These are phyloP conservation scores for Wickerhamiella parazyma DNA, from an alignment of 805 yeast species.

Conservation along the genomic window DNA sequence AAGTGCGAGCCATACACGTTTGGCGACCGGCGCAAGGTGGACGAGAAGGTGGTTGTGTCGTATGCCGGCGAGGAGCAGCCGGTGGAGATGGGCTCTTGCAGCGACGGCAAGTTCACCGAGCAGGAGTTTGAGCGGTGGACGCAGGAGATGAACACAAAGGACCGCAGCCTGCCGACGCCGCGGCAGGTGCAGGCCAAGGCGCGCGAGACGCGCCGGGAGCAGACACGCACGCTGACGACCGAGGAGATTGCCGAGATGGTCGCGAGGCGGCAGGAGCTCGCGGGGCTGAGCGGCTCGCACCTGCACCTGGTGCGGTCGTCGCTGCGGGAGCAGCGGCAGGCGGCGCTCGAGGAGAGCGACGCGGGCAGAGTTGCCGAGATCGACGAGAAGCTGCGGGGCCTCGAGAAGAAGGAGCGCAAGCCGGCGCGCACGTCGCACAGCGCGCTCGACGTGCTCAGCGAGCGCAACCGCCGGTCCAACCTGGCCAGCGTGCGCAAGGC, in stretches of 20 bases:
- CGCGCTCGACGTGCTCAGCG: constrained; percentile 41
- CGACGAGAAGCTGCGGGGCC: constrained; percentile 23
- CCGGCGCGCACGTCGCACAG: not conserved
- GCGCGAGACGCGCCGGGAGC: constrained; percentile 47
- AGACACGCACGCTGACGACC: constrained; percentile 52
- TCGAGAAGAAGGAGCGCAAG: constrained; percentile 11
- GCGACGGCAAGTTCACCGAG: constrained; percentile 58
- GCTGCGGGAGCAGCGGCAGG: constrained; percentile 57
- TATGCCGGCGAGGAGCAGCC: constrained; percentile 66
- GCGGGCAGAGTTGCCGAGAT: constrained; percentile 23
- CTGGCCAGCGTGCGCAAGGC: constrained; percentile 66
- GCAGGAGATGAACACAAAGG: constrained; percentile 45
- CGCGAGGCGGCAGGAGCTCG: constrained; percentile 49
- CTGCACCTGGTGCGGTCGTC: constrained; percentile 64
- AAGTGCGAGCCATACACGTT: constrained; percentile 35
- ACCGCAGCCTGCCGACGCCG: constrained; percentile 43
- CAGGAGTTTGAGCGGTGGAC: constrained; percentile 65
- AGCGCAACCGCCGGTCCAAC: constrained; percentile 74
- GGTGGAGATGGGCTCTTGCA: constrained; percentile 65
- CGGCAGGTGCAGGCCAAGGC: constrained; percentile 54
- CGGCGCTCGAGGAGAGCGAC: constrained; percentile 43
- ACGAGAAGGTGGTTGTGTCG: constrained; percentile 54
- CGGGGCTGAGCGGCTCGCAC: constrained; percentile 50
- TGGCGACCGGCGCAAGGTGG: constrained; percentile 35
- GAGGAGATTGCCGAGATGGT: constrained; percentile 66